phyloP scores from a whole-genome alignment of 257 asterid species.

The Cruciata laevipes region DNA sequence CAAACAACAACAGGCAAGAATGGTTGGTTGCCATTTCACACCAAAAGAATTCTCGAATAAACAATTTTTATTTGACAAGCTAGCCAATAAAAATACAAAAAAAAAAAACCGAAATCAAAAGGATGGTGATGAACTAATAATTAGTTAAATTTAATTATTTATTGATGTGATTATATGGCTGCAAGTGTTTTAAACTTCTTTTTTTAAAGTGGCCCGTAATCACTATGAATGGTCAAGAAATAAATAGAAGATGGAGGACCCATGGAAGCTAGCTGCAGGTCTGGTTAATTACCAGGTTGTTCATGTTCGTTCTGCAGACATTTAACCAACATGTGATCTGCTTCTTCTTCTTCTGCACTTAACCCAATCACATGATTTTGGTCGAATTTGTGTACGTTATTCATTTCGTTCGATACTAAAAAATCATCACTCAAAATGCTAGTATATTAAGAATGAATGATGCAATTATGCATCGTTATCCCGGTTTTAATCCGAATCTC shows the following conservation, averaged over 20 bases:
- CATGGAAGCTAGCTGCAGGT: not conserved
- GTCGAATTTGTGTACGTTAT: not conserved
- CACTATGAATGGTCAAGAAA: conserved; percentile 1
- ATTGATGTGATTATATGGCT: too few relatives aligned
- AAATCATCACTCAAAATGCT: too few relatives aligned
- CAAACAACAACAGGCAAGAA: not conserved
- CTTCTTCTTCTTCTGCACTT: not conserved
- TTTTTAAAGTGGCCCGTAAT: not conserved
- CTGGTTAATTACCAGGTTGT: not conserved
- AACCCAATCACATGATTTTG: not conserved
- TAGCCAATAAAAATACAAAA: too few relatives aligned
- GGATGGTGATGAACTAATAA: not conserved
- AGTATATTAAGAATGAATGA: not conserved
- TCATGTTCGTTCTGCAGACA: not conserved
- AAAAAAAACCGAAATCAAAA: not conserved
- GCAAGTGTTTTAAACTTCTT: not conserved
- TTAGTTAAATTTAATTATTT: not conserved
- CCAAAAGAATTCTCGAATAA: not conserved
- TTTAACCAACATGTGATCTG: conserved; percentile 3
- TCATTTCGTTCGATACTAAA: too few relatives aligned
- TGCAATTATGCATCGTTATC: too few relatives aligned
- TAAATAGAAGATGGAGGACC: not conserved
- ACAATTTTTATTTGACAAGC: too few relatives aligned
- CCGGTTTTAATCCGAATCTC: not conserved
- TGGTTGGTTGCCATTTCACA: not conserved